Evolutionary conservation across 2,329 filamentous ascomycete species (phyloP).

Genomic region (Falciphora oryzae): DNA sequence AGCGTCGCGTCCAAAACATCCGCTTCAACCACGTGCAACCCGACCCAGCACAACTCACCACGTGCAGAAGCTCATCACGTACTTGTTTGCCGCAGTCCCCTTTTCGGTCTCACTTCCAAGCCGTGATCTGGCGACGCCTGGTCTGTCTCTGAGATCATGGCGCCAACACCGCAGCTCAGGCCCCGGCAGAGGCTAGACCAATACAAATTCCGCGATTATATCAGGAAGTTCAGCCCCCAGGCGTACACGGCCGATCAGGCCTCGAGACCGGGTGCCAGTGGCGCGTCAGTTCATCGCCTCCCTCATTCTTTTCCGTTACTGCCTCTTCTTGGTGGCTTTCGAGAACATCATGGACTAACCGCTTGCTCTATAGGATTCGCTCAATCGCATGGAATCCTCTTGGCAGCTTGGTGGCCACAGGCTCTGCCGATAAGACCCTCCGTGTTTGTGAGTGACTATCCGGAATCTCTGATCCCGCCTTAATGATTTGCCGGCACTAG

Average conservation of each 20-base stretch:
- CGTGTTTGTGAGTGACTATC: conserved; percentile 57
- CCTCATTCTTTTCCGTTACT: conserved; percentile 12
- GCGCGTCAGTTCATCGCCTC: neutral
- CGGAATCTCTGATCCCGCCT: neutral
- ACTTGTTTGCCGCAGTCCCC: too few relatives aligned
- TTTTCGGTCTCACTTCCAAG: neutral
- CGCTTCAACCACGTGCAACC: neutral
- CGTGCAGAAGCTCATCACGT: neutral
- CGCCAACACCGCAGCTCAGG: conserved; percentile 31
- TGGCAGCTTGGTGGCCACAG: conserved; percentile 78
- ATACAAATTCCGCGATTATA: conserved; percentile 61
- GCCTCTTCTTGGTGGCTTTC: neutral
- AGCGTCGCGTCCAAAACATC: neutral
- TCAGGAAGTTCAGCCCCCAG: conserved; percentile 63
- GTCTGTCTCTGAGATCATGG: conserved; percentile 11
- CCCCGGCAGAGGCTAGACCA: conserved; percentile 56
- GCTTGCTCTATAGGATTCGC: conserved; percentile 49
- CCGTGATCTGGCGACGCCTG: neutral
- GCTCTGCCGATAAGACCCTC: conserved; percentile 62
- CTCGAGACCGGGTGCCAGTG: conserved; percentile 2
- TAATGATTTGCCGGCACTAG: neutral
- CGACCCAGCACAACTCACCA: neutral
- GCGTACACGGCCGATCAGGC: conserved; percentile 41
- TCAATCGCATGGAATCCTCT: conserved; percentile 86
- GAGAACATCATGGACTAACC: neutral